A percentile compares a stretch with the other conserved stretches of the same genome.
phyloP scores from a whole-genome alignment of 495 filamentous ascomycete species.

The Friedmanniomyces endolithicus region DNA sequence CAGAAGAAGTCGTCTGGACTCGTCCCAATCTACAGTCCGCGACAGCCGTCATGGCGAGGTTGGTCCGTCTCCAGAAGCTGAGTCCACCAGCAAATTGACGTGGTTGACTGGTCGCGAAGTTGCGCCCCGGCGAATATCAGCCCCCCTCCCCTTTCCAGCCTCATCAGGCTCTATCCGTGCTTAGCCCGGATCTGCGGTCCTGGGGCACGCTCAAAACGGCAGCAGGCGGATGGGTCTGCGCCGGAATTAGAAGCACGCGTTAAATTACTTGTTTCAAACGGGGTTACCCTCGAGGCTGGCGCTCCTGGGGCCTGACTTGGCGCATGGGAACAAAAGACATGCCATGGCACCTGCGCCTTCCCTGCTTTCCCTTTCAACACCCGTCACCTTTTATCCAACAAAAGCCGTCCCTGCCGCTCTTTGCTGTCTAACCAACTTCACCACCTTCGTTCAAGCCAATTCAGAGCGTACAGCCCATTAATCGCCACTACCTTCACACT shows the following conservation, averaged over 20 bases:
- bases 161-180: background rate
- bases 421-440: background rate
- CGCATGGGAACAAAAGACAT: slow-evolving; percentile 5
- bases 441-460: background rate
- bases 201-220: background rate
- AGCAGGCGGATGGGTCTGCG: background rate
- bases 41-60: too few relatives aligned
- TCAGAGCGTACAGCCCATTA: background rate
- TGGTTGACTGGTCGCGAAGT: too few relatives aligned
- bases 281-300: background rate
- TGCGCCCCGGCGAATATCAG: background rate
- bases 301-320: slow-evolving; percentile 3
- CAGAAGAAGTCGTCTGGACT: too few relatives aligned
- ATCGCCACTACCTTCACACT: background rate
- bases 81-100: too few relatives aligned
- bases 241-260: slow-evolving; percentile 3
- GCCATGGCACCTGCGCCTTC: background rate
- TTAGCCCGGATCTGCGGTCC: background rate
- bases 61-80: too few relatives aligned
- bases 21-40: too few relatives aligned
- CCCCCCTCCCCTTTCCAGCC: background rate
- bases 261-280: slow-evolving; percentile 7
- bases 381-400: slow-evolving; percentile 1
- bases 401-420: background rate
- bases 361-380: background rate